phyloP scores from a whole-genome alignment of 2,329 filamentous ascomycete genomes.

The Fusarium abutilonis region DNA sequence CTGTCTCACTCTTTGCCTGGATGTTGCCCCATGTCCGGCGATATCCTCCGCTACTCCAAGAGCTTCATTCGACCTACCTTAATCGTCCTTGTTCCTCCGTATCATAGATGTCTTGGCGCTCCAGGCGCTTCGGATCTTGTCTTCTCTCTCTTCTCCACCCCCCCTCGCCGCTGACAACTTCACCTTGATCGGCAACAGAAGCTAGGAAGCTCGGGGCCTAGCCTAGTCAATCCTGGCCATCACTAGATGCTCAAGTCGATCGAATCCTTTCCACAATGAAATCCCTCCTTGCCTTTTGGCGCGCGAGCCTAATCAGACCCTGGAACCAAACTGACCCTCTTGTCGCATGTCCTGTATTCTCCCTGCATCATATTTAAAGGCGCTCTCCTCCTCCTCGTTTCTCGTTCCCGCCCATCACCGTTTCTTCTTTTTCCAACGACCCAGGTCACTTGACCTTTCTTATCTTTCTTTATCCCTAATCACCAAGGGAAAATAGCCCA shows the following conservation, averaged over 20 bases:
- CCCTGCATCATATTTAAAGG: constrained; percentile 36
- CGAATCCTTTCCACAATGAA: constrained; percentile 15
- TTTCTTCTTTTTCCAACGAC: constrained; percentile 21
- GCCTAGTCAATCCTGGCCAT: constrained; percentile 9
- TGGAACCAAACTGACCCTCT: background rate
- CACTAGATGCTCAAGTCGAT: constrained; percentile 3
- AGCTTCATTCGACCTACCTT: constrained; percentile 35
- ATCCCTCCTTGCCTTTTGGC: background rate
- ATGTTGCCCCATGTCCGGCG: constrained; percentile 1
- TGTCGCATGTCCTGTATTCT: constrained; percentile 6
- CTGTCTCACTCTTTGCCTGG: constrained; percentile 20
- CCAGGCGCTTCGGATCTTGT: constrained; percentile 31
- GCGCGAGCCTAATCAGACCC: constrained; percentile 10
- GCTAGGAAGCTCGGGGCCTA: constrained; percentile 9
- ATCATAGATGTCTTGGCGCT: constrained; percentile 14
- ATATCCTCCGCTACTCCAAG: constrained; percentile 28
- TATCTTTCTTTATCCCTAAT: constrained; percentile 19
- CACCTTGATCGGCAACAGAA: constrained; percentile 30
- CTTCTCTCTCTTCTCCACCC: constrained; percentile 21
- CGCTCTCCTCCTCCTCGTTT: constrained; percentile 13
- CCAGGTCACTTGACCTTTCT: constrained; percentile 33
- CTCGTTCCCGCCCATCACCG: constrained; percentile 14
- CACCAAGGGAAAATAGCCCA: constrained; percentile 20
- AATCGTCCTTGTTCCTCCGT: constrained; percentile 40
- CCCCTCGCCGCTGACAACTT: constrained; percentile 11